Evolutionary conservation across 331 rosid species (phyloP), one percentile per base, ranked within the genome.

Genomic region (Rhamnella rubrinervis): DNA sequence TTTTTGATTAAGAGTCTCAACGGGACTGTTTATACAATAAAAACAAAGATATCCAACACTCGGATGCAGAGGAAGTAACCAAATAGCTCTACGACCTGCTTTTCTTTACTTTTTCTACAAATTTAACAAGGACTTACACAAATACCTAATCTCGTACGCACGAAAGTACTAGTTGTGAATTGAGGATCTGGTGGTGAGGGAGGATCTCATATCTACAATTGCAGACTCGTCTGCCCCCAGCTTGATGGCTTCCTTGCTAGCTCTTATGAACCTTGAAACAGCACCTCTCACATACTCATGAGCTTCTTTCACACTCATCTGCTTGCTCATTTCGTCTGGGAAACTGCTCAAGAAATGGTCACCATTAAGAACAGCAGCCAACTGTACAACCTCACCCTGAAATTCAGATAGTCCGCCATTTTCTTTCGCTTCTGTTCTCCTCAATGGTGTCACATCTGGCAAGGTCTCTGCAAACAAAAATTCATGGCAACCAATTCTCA

Each of bases 181-280:
- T 53, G 91, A 77, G 47, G 97, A 77, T 80, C 99, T 91, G 40
- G 99, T 95, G 38, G 99, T 89, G 80, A 95, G 99, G 51, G 96
- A 95, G 7, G 99, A 95, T 86, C 99, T 91, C 99, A 91, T 95
- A 78, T 95, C 97, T 41, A 95, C 99, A 66, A 95, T 95, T 67
- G 99, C 97, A 70, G 97, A 85, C 35, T 83, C 81, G 58, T 86
- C 86, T 9, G 97, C 99, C 59, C 99, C 99, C 68, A 95, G 71
- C 53, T 84, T 87, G 83, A 87, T 82, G 63, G 99, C 97, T 80
- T 89, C 97, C 82, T 89, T 89, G 87, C 99, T 89, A 21, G 97
- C 99, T 75, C 97, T 84, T 58, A 87, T 77, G 88, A 95, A 95
- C 80, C 99, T 84, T 13, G 92, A 84, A 70, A 91, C 96, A 15